phyloP scores from a whole-genome alignment of 2,329 filamentous ascomycete genomes.

The Venturia carpophila region DNA sequence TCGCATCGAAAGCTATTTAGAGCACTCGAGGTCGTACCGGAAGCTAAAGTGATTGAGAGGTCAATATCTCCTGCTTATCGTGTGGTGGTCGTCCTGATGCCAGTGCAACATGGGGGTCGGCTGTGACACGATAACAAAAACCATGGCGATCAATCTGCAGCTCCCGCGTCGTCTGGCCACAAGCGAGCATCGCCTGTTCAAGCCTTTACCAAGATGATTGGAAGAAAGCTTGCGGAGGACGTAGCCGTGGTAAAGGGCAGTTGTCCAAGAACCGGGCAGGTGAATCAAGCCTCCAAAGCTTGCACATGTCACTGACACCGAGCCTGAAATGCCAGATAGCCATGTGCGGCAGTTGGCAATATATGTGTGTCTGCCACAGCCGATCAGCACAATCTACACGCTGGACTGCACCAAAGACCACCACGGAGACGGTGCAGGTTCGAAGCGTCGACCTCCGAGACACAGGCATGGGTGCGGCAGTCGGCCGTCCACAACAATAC shows the following conservation, averaged over 20 bases:
- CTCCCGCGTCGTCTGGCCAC: not conserved
- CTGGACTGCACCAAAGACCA: not conserved
- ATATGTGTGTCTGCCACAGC: not conserved
- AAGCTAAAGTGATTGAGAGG: not conserved
- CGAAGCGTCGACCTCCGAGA: too few relatives aligned
- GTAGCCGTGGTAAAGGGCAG: not conserved
- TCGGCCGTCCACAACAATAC: too few relatives aligned
- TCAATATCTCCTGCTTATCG: not conserved
- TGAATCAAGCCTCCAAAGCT: too few relatives aligned
- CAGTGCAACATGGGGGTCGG: too few relatives aligned
- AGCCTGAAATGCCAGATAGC: too few relatives aligned
- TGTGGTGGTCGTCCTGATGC: too few relatives aligned
- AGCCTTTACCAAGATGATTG: not conserved
- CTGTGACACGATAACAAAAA: too few relatives aligned
- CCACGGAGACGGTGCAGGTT: too few relatives aligned
- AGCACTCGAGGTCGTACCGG: not conserved
- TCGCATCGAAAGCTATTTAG: not conserved
- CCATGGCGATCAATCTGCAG: not conserved
- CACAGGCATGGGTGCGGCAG: too few relatives aligned
- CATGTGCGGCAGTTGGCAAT: not conserved
- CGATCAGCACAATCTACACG: not conserved
- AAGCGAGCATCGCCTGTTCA: not conserved
- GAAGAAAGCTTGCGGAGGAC: not conserved
- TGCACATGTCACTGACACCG: too few relatives aligned
- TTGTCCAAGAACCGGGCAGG: not conserved